A percentile compares a stretch with the other conserved stretches of the same genome.
These are phyloP conservation scores for Licmophora abbreviata DNA, from an alignment of 108 stramenopile genomes.

Conservation along the genomic window DNA sequence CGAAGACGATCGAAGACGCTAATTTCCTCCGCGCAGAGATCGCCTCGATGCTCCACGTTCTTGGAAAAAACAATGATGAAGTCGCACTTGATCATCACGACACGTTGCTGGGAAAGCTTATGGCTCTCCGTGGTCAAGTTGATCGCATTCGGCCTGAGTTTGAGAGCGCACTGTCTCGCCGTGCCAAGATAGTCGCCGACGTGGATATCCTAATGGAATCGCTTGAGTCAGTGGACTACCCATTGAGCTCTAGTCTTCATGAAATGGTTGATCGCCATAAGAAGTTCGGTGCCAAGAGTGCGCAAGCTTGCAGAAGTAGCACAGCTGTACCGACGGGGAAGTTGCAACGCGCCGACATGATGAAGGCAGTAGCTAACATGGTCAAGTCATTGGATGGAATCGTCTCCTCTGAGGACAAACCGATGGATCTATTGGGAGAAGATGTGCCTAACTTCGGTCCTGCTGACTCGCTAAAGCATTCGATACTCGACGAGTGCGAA, in stretches of 20 bases:
- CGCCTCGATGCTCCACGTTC: conserved; percentile 22
- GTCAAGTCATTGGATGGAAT: conserved; percentile 21
- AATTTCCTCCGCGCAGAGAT: conserved; percentile 12
- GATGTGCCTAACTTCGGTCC: background rate
- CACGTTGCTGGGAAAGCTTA: conserved; percentile 24
- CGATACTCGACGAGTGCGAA: conserved; percentile 44
- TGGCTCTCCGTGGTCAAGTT: conserved; percentile 16
- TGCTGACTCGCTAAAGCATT: background rate
- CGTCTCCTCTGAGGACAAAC: background rate
- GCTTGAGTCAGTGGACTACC: no score
- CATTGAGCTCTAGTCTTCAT: no score
- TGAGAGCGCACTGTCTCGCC: conserved; percentile 21
- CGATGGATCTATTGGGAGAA: no score
- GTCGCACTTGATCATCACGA: background rate
- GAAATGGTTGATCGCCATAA: no score
- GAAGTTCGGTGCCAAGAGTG: no score
- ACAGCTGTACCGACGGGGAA: no score
- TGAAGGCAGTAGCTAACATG: conserved; percentile 15
- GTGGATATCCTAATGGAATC: conserved; percentile 8
- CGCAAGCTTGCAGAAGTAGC: no score
- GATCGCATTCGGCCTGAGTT: conserved; percentile 22
- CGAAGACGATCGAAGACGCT: conserved; percentile 23
- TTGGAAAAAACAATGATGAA: conserved; percentile 15
- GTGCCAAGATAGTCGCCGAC: conserved; percentile 23
- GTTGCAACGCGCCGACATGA: conserved; percentile 2